A percentile compares a stretch with the other conserved stretches of the same genome.
phyloP scores from a whole-genome alignment of 495 filamentous ascomycete species.

The Penicillium simplicissimum region DNA sequence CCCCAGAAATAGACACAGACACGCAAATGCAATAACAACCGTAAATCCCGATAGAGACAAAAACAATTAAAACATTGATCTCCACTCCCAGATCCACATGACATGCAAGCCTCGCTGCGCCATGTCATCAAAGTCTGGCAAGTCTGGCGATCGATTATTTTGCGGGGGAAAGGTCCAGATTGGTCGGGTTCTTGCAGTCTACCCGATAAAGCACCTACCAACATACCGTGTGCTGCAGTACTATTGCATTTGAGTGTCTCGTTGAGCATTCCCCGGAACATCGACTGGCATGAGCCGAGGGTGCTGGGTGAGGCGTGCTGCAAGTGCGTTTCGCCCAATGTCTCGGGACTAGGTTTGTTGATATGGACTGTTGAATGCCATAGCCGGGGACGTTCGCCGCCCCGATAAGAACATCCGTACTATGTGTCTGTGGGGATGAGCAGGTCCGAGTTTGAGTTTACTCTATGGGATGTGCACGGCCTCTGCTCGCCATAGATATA shows the following conservation, averaged over 20 bases:
- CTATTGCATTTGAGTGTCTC: conserved; percentile 7
- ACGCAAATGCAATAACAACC: background rate
- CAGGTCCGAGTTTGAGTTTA: background rate
- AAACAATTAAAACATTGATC: background rate
- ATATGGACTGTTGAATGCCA: conserved; percentile 8
- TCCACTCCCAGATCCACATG: conserved; percentile 4
- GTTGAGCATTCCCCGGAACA: conserved; percentile 18
- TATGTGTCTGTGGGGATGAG: background rate
- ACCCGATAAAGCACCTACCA: conserved; percentile 6
- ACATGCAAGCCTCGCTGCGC: conserved; percentile 21
- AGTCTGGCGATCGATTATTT: conserved; percentile 13
- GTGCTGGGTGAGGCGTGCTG: conserved; percentile 4
- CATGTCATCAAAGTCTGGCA: conserved; percentile 5
- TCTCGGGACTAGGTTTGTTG: background rate
- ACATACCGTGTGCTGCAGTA: conserved; percentile 12
- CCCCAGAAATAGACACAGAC: background rate
- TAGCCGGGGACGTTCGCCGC: background rate
- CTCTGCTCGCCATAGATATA: background rate
- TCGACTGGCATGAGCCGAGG: conserved; percentile 9
- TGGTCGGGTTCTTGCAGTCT: conserved; percentile 7
- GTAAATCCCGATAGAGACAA: background rate
- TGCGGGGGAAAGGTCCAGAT: conserved; percentile 19
- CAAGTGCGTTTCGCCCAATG: conserved; percentile 3
- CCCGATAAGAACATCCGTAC: background rate
- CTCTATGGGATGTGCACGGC: background rate